Evolutionary conservation across 2,329 filamentous ascomycete species (phyloP).

Genomic region (Talaromyces sp.): DNA sequence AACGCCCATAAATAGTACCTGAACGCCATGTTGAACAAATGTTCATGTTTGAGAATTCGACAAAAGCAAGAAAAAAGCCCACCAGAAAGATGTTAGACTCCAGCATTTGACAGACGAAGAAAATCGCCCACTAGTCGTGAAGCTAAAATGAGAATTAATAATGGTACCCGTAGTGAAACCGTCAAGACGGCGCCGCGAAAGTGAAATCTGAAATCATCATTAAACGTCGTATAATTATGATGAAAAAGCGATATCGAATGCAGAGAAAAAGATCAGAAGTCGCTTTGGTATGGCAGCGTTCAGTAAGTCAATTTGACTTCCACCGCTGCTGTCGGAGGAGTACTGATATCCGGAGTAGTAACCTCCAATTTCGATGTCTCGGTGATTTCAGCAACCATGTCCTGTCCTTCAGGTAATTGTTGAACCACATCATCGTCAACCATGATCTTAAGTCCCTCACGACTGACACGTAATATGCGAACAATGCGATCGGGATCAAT

Average conservation of each 20-base stretch:
- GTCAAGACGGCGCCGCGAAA: not conserved
- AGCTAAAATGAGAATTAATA: not conserved
- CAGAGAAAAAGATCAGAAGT: slow-evolving; percentile 31
- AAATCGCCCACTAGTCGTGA: not conserved
- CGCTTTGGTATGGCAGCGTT: slow-evolving; percentile 31
- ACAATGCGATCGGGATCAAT: slow-evolving; percentile 70
- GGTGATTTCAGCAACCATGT: slow-evolving; percentile 71
- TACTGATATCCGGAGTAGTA: slow-evolving; percentile 22
- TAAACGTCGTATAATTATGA: slow-evolving; percentile 1
- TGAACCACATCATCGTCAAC: slow-evolving; percentile 87
- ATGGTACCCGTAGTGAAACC: not conserved
- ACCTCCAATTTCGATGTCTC: slow-evolving; percentile 52
- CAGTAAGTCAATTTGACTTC: slow-evolving; percentile 55
- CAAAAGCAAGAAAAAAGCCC: not conserved
- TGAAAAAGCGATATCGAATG: slow-evolving; percentile 19
- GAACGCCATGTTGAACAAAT: slow-evolving; percentile 12
- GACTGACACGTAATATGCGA: slow-evolving; percentile 68
- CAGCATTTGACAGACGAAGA: not conserved
- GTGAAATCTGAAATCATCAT: slow-evolving; percentile 1
- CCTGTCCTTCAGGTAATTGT: slow-evolving; percentile 83
- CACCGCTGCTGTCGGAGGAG: slow-evolving; percentile 29
- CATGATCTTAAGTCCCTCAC: slow-evolving; percentile 74
- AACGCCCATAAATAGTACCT: slow-evolving; percentile 27
- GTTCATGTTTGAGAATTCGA: slow-evolving; percentile 5
- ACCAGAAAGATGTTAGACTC: not conserved